Conservation (phyloP, 164 flowering plant genomes). For the Tinospora cordifolia region DNA sequence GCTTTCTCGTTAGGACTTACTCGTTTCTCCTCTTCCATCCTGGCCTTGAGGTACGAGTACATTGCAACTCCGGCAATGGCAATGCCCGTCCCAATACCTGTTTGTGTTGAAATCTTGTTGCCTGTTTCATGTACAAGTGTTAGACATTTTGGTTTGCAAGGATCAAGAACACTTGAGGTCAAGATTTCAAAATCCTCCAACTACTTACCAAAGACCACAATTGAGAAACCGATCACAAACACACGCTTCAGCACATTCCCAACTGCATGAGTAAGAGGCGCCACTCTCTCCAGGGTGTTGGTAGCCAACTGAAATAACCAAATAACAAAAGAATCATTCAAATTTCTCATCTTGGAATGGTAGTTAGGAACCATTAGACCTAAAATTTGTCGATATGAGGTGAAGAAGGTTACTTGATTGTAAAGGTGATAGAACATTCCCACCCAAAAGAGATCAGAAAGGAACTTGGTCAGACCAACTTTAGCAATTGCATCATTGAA, state of each 20-base stretch:
- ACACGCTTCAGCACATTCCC: conserved; percentile 97
- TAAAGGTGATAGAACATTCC: conserved; percentile 98
- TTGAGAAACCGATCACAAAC: conserved; percentile 93
- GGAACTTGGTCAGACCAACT: conserved; percentile 79
- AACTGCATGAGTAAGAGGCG: conserved; percentile 96
- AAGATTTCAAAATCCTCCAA: neutral
- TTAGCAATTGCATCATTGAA: conserved; percentile 82
- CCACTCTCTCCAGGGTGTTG: conserved; percentile 94
- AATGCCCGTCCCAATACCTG: conserved; percentile 83
- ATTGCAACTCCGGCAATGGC: conserved; percentile 91
- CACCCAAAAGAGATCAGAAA: conserved; percentile 90
- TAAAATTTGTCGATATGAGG: too few relatives aligned
- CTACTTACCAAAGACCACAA: conserved; percentile 63
- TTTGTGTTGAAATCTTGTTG: conserved; percentile 83
- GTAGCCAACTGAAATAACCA: conserved; percentile 68
- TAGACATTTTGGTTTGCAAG: neutral
- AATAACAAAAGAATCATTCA: neutral
- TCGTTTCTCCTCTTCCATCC: conserved; percentile 85
- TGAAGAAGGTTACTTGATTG: conserved; percentile 65
- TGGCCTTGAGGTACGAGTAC: conserved; percentile 84
- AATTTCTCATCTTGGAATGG: neutral
- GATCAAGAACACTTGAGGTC: neutral
- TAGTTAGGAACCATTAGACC: too few relatives aligned
- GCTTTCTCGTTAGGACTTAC: conserved; percentile 30
- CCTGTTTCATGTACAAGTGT: conserved; percentile 38